phyloP scores from a whole-genome alignment of 129 eudicot species.

The Calendula officinalis region DNA sequence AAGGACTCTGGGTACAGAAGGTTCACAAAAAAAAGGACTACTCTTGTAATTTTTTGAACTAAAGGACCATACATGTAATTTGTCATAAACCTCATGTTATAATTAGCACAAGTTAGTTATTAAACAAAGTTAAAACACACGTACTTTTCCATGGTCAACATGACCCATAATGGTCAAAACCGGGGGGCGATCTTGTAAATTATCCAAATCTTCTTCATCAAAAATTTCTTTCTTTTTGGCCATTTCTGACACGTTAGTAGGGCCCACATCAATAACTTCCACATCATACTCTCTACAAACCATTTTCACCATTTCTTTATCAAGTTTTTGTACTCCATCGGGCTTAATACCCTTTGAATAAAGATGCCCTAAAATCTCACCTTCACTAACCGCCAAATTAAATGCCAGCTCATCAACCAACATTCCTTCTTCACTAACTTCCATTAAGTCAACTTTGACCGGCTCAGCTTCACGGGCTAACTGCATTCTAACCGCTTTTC shows the following conservation, averaged over 20 bases:
- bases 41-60: too few species aligned
- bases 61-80: too few species aligned
- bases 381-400: conserved; percentile 92
- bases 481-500: conserved; percentile 87
- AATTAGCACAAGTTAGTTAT: conserved; percentile 28
- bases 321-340: conserved; percentile 78
- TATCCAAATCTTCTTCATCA: conserved; percentile 81
- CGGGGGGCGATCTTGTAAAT: conserved; percentile 89
- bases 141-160: conserved; percentile 96
- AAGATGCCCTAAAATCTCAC: conserved; percentile 72
- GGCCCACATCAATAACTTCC: conserved; percentile 78
- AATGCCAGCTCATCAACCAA: conserved; percentile 76
- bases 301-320: conserved; percentile 89
- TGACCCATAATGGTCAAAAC: conserved; percentile 98
- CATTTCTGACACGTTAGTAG: conserved; percentile 63
- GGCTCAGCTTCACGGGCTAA: conserved; percentile 92
- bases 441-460: conserved; percentile 83
- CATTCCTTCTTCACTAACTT: conserved; percentile 93
- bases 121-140: conserved; percentile 14
- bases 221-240: conserved; percentile 86
- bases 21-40: too few species aligned
- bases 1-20: too few species aligned
- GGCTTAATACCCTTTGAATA: conserved; percentile 79
- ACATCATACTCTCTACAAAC: conserved; percentile 80
- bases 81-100: neutral